Conservation (phyloP, 257 asterid species). For the Craterostigma plantagineum region DNA sequence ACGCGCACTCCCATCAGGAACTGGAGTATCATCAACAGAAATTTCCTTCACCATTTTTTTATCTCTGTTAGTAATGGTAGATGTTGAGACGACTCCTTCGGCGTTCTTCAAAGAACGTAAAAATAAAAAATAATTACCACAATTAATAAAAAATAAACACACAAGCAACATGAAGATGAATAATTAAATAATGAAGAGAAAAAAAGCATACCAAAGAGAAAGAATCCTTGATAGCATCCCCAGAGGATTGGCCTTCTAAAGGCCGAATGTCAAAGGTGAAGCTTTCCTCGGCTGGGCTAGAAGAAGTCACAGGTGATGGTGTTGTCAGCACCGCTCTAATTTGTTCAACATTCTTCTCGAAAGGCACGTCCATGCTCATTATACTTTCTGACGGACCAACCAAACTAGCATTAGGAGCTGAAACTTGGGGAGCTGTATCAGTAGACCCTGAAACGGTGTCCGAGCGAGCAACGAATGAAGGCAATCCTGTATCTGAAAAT, state of each 20-base stretch:
- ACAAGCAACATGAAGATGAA: background rate
- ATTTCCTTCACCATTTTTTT: constrained; percentile 21
- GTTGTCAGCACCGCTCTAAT: constrained; percentile 10
- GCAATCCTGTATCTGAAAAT: too few relatives aligned
- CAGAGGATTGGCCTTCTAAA: constrained; percentile 27
- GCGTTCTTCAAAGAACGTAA: constrained; percentile 24
- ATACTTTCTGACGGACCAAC: constrained; percentile 21
- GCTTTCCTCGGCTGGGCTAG: constrained; percentile 31
- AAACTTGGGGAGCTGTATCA: constrained; percentile 18
- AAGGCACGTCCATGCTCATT: constrained; percentile 11
- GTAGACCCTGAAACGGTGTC: constrained; percentile 22
- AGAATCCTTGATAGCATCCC: constrained; percentile 20
- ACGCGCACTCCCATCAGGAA: constrained; percentile 15
- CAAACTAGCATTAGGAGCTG: constrained; percentile 13
- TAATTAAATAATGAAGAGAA: constrained; percentile 4
- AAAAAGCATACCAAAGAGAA: constrained; percentile 28
- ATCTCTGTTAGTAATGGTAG: constrained; percentile 27
- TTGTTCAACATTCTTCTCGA: constrained; percentile 14
- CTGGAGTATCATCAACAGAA: constrained; percentile 13
- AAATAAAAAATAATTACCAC: constrained; percentile 1
- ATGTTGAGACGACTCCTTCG: constrained; percentile 29
- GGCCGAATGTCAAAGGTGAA: constrained; percentile 43
- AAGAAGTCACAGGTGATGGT: constrained; percentile 20
- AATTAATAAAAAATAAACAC: constrained; percentile 5
- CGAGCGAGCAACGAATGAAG: too few relatives aligned